Evolutionary conservation across 129 eudicot genomes (phyloP), one percentile per base, ranked within the genome.

Genomic region (Flaveria ramosissima): DNA sequence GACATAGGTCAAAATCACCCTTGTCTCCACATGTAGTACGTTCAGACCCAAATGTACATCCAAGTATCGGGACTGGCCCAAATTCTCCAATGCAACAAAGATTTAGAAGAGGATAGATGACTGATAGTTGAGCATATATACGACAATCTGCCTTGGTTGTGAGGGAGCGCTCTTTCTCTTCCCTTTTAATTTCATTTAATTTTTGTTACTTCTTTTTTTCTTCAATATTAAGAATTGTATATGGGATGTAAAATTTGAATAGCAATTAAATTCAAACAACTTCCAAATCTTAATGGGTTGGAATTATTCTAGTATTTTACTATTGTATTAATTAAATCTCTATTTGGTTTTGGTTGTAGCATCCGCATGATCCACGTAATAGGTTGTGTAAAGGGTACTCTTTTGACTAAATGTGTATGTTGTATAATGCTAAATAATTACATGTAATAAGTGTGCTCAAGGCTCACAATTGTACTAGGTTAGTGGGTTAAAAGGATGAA

Each of bases 81-180:
- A 75, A 64, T 32, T 84, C 90, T 47, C 90, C 88, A 32, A 71
- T 77, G 69, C 84, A 79, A 64, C 85, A 74, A 5, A 79, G 82
- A 79, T 42, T 73, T 16, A 88, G 60, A 48, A 76, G 85, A 81
- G 78, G 82, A 20, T 73, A 84, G 60, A 30, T 30, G 6, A 30
- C 36, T 30, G 36, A 30, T 30, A 30, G 6, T 30, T 30, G 36
- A 30, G 36, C 36, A 30, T 30, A 30, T 6, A n/a, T n/a, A n/a
- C n/a, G 41, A 36, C 41, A 5, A 36, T 36, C 41, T 5, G 1
- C 7, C 41, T 1, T 36, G 6, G 36, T 30, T 30, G 36, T 30
- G 36, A 30, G 36, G 36, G 36, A 30, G 36, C 36, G 5, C 36
- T 30, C 36, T 30, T 4, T 30, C 36, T 30, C 36, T 30, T 30